phyloP scores from a whole-genome alignment of 23 red algal genomes.

The Agarophyton chilense region DNA sequence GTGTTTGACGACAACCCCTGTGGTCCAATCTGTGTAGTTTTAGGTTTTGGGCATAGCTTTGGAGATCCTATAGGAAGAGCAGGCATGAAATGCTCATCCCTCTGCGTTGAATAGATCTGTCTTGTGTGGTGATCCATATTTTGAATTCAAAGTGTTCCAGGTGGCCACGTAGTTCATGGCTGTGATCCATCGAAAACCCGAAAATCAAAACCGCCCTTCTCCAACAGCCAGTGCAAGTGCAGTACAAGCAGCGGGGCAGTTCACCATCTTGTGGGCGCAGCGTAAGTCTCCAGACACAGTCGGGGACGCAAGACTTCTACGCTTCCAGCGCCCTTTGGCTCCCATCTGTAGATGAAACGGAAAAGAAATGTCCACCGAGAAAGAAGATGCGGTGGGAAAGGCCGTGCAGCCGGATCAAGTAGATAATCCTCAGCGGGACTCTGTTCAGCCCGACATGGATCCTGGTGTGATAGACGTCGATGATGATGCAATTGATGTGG shows the following conservation, averaged over 20 bases:
- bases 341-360: neutral
- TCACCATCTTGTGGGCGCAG: too few species aligned
- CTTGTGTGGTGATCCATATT: neutral
- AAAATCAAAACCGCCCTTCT: too few species aligned
- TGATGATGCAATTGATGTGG: slow-evolving; percentile 13
- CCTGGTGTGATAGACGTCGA: slow-evolving; percentile 24
- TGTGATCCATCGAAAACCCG: neutral
- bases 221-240: too few species aligned
- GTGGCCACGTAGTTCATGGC: neutral
- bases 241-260: too few species aligned
- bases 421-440: neutral
- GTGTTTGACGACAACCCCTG: too few species aligned
- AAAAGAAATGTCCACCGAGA: slow-evolving; percentile 4
- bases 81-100: too few species aligned
- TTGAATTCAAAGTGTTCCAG: neutral
- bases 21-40: too few species aligned
- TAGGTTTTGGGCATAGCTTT: too few species aligned
- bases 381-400: slow-evolving; percentile 11
- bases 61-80: too few species aligned
- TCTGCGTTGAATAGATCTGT: neutral
- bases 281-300: too few species aligned
- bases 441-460: slow-evolving; percentile 10
- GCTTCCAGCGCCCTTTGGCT: neutral
- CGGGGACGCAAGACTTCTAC: neutral
- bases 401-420: neutral